Conservation (phyloP, 352 stramenopile species). For the Phytophthora tubulina region DNA sequence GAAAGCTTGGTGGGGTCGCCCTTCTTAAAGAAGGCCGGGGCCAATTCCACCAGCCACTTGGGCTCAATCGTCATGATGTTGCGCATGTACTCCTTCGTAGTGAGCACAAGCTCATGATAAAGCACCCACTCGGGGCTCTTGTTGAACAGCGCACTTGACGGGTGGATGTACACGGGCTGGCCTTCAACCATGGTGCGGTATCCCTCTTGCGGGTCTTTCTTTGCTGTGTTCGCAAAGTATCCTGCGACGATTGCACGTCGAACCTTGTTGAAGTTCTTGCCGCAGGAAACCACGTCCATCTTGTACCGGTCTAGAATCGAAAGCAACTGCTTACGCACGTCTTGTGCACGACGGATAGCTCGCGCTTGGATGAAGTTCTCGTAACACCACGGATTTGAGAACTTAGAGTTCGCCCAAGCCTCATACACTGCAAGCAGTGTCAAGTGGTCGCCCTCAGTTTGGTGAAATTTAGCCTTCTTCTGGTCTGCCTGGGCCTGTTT, state of each 20-base stretch:
- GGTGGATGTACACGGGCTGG: conserved; percentile 99
- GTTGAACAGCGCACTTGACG: conserved; percentile 98
- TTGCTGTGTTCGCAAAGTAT: conserved; percentile 99
- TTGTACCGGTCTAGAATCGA: conserved; percentile 99
- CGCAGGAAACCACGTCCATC: conserved; percentile 97
- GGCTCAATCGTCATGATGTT: conserved; percentile 99
- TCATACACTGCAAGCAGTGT: conserved; percentile 99
- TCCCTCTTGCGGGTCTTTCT: conserved; percentile 99
- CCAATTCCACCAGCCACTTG: conserved; percentile 99
- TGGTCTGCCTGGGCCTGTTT: conserved; percentile 99
- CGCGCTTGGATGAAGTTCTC: conserved; percentile 99
- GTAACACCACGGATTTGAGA: conserved; percentile 99
- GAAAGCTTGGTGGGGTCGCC: conserved; percentile 98
- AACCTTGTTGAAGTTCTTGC: conserved; percentile 98
- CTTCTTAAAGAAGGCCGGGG: conserved; percentile 96
- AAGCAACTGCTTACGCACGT: conserved; percentile 99
- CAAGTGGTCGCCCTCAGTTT: conserved; percentile 98
- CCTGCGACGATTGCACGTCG: conserved; percentile 97
- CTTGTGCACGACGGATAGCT: conserved; percentile 96
- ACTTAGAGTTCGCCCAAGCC: conserved; percentile 97
- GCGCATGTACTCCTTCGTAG: conserved; percentile 99
- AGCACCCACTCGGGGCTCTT: conserved; percentile 99
- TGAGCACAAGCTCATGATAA: conserved; percentile 98
- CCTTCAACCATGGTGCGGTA: conserved; percentile 99
- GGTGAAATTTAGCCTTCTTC: conserved; percentile 99